A percentile compares a stretch with the other conserved stretches of the same genome.
Conservation (phyloP, 2,329 filamentous ascomycete genomes). For the Purpureocillium takamizusanense region DNA sequence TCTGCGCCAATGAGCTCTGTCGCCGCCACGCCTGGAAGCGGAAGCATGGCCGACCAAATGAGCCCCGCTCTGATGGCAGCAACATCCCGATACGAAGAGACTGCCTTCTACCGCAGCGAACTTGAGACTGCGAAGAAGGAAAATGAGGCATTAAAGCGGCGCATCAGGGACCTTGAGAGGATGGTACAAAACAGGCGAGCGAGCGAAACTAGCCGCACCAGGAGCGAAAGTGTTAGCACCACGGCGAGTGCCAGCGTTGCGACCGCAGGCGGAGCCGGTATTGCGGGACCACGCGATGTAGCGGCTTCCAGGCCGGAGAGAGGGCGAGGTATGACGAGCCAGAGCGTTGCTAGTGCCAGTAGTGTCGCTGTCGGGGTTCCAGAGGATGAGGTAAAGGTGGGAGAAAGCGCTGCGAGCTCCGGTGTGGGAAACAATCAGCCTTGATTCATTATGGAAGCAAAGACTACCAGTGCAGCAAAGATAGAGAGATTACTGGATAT, state of each 20-base stretch:
- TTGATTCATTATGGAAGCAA: conserved; percentile 1
- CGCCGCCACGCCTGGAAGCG: conserved; percentile 30
- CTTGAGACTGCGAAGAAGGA: conserved; percentile 53
- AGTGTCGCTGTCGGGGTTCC: conserved; percentile 46
- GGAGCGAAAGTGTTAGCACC: conserved; percentile 46
- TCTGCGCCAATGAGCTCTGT: conserved; percentile 26
- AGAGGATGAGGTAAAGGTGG: conserved; percentile 51
- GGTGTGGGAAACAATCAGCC: conserved; percentile 13
- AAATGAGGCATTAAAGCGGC: conserved; percentile 52
- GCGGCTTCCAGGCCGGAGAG: conserved; percentile 23
- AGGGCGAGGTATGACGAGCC: conserved; percentile 30
- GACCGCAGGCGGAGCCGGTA: conserved; percentile 27
- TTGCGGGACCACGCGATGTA: conserved; percentile 36
- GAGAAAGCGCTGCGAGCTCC: conserved; percentile 50
- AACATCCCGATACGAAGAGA: conserved; percentile 54
- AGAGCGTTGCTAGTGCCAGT: conserved; percentile 36
- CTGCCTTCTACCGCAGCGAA: conserved; percentile 49
- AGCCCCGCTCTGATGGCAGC: conserved; percentile 47
- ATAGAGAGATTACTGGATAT: background rate
- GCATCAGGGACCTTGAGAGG: conserved; percentile 53
- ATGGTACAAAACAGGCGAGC: conserved; percentile 38
- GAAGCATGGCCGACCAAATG: conserved; percentile 26
- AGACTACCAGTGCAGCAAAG: background rate
- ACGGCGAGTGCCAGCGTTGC: conserved; percentile 37
- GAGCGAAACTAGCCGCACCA: conserved; percentile 34